These are phyloP conservation scores for Earliella scabrosa DNA, from an alignment of 1,284 basidiomycete species.

Conservation along the genomic window DNA sequence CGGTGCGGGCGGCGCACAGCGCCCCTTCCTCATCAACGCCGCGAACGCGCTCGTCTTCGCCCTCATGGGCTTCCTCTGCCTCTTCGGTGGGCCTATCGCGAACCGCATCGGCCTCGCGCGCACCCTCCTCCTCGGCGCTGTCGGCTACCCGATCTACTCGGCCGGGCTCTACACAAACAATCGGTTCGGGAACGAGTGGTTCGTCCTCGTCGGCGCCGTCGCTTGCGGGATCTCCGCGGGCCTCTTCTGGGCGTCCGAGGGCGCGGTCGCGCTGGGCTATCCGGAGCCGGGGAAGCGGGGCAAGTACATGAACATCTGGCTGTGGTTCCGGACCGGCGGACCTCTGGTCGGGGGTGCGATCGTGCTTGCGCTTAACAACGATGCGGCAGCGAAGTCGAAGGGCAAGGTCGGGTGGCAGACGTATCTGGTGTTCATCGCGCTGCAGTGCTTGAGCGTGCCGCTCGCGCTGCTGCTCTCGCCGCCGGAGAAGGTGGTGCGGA, in stretches of 20 bases:
- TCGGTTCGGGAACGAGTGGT: slow-evolving; percentile 15
- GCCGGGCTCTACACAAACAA: slow-evolving; percentile 19
- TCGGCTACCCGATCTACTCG: slow-evolving; percentile 13
- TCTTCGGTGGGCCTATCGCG: slow-evolving; percentile 6
- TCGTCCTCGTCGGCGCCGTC: slow-evolving; percentile 15
- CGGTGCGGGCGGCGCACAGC: neutral
- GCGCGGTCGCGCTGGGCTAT: slow-evolving; percentile 15
- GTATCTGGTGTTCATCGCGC: slow-evolving; percentile 15
- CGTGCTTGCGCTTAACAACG: slow-evolving; percentile 11
- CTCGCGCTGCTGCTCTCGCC: slow-evolving; percentile 10
- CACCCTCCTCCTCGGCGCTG: slow-evolving; percentile 16
- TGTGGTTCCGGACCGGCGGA: slow-evolving; percentile 11
- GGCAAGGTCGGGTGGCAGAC: slow-evolving; percentile 11
- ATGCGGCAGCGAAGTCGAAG: slow-evolving; percentile 6
- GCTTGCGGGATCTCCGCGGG: slow-evolving; percentile 15
- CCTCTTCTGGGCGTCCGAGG: slow-evolving; percentile 17
- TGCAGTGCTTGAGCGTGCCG: slow-evolving; percentile 8
- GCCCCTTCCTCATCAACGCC: neutral
- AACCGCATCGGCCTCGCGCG: slow-evolving; percentile 12
- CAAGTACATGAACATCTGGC: slow-evolving; percentile 15
- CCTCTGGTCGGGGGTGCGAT: slow-evolving; percentile 17
- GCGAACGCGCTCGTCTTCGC: slow-evolving; percentile 15
- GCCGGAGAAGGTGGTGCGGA: slow-evolving; percentile 13
- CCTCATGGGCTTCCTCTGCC: neutral
- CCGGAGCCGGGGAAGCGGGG: slow-evolving; percentile 14